Conservation (phyloP, 495 filamentous ascomycete genomes). For the Xylaria nigripes region DNA sequence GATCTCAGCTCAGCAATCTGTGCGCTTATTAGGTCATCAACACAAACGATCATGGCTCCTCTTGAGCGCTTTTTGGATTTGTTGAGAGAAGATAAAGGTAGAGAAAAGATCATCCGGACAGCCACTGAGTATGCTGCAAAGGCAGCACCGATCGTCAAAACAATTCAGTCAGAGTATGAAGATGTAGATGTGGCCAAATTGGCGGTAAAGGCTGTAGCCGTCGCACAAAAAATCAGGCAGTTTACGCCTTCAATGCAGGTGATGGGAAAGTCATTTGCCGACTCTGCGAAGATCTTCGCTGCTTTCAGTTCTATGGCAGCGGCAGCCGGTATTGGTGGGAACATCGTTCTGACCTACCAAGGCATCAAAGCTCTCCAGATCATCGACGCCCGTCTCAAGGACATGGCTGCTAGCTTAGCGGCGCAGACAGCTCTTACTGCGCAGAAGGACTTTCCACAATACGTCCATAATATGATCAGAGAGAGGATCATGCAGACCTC, state of each 20-base stretch:
- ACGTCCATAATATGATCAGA: conserved; percentile 19
- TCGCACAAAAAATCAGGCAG: background rate
- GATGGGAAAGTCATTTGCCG: conserved; percentile 16
- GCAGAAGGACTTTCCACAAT: conserved; percentile 13
- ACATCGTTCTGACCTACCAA: conserved; percentile 39
- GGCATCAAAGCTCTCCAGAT: conserved; percentile 53
- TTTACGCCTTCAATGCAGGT: conserved; percentile 20
- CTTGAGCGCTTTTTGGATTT: background rate
- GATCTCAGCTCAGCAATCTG: background rate
- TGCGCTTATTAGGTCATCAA: background rate
- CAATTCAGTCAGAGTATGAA: conserved; percentile 2
- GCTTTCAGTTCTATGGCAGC: conserved; percentile 12
- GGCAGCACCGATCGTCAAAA: conserved; percentile 8
- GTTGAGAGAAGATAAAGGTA: background rate
- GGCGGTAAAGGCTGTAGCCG: background rate
- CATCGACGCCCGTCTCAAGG: conserved; percentile 45
- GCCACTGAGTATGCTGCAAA: background rate
- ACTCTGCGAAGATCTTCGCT: conserved; percentile 11
- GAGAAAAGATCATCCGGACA: background rate
- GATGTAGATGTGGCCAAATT: background rate
- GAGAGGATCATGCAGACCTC: conserved; percentile 16
- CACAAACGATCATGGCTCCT: background rate
- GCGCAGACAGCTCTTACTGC: conserved; percentile 17
- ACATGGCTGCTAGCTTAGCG: conserved; percentile 10
- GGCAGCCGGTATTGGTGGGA: conserved; percentile 12